Percentiles rank a stretch among this genome's conserved stretches.
These are phyloP conservation scores for Penicillium fimorum DNA, from an alignment of 495 filamentous ascomycete genomes.

Conservation along the genomic window DNA sequence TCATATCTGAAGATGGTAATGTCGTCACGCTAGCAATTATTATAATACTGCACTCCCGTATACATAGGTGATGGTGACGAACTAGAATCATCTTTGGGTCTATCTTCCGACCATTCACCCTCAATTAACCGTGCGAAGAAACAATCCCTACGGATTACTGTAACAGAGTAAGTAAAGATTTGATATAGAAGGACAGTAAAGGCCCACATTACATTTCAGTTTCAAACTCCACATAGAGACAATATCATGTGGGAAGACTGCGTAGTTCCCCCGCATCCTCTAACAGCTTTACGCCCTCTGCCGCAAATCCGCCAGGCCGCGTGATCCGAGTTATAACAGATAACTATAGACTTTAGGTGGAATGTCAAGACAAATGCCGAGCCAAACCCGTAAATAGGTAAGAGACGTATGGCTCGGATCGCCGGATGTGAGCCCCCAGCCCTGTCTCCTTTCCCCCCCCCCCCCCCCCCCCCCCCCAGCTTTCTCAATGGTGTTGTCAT, in stretches of 20 bases:
- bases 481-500: slow-evolving; percentile 32
- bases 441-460: not conserved
- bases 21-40: slow-evolving; percentile 1
- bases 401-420: slow-evolving; percentile 24
- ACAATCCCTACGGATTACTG: too few species aligned
- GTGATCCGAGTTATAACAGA: slow-evolving; percentile 1
- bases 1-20: not conserved
- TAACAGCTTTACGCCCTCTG: too few species aligned
- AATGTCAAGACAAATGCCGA: slow-evolving; percentile 5
- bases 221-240: too few species aligned
- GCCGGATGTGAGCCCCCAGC: slow-evolving; percentile 21
- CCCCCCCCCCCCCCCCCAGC: too few species aligned
- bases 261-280: not conserved
- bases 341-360: not conserved
- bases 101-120: slow-evolving; percentile 15
- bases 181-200: too few species aligned
- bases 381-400: not conserved
- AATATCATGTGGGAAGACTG: too few species aligned
- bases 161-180: too few species aligned
- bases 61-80: slow-evolving; percentile 1
- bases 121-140: too few species aligned
- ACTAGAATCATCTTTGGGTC: slow-evolving; percentile 5
- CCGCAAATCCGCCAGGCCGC: not conserved
- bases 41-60: not conserved
- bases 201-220: too few species aligned